Evolutionary conservation across 106 monocot genomes (phyloP).

Genomic region (Phalaenopsis aphrodite): DNA sequence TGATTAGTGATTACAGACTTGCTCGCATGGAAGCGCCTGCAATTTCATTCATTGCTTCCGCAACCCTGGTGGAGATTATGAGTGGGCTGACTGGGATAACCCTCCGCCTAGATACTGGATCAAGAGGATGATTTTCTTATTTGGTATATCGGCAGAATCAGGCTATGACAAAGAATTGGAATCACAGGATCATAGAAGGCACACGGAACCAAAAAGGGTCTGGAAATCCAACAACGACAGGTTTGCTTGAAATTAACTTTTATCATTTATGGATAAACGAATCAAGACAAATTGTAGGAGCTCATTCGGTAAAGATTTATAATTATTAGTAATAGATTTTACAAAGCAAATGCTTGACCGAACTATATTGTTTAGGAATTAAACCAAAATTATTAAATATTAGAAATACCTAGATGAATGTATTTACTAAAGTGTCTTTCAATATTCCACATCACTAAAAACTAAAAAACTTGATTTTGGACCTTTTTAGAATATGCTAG

Average conservation of each 20-base stretch:
- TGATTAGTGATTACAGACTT: conserved; percentile 38
- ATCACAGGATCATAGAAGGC: conserved; percentile 19
- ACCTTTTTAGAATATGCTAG: no score
- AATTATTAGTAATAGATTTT: neutral
- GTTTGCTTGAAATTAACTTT: conserved; percentile 14
- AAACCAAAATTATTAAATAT: no score
- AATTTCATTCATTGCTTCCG: conserved; percentile 98
- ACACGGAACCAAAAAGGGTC: conserved; percentile 14
- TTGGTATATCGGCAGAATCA: conserved; percentile 52
- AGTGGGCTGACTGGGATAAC: conserved; percentile 99
- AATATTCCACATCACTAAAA: no score
- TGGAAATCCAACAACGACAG: conserved; percentile 21
- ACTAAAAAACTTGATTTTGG: no score
- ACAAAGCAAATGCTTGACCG: no score
- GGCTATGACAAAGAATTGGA: conserved; percentile 26
- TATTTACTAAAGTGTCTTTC: no score
- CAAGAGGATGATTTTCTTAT: conserved; percentile 77
- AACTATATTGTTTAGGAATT: no score
- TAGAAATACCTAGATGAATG: no score
- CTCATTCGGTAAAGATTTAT: neutral
- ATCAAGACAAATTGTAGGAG: neutral
- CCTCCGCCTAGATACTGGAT: conserved; percentile 91
- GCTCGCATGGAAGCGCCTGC: conserved; percentile 86
- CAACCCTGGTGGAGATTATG: conserved; percentile 98
- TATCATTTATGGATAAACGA: neutral